Base-by-base conservation (phyloP, 768 basidiomycete genomes). In the Fistulinella prunicolor region DNA sequence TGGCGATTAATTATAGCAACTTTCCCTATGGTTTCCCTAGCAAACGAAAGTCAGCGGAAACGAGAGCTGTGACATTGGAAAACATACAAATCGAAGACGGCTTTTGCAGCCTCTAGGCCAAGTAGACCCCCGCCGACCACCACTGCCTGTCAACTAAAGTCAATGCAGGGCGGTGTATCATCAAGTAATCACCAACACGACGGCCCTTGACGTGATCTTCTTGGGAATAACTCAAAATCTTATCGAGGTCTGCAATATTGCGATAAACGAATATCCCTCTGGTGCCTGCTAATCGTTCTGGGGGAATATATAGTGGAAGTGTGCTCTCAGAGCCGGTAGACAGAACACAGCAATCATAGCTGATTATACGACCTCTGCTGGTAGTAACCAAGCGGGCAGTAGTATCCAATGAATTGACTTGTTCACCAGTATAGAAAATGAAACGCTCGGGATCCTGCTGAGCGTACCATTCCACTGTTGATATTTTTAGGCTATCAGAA, bases 61-160 rank as follows among this genome's bases (percentile, higher is more conserved):
- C 23, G 29, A 22, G 28, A 32, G 5, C 17, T 20, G 9, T n/a
- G 8, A 14, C 6, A 30, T 5, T 4, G 22, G 30, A 6, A 30
- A 29, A 61, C 65, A 17, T 43, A 66, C 58, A 85, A 66, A 61
- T 88, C 86, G 55, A 79, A 78, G 7, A 79, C 72, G 0, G 85
- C 86, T 58, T 88, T 87, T 3, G 85, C 86, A 3, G 86, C 85
- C 65, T 87, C 86, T 26, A 89, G 68, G 10, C 85, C 86, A 16
- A 87, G 75, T 10, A 89, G 63, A 9, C 85, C 86, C 9, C 86
- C 86, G 17, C 86, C 86, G 13, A 89, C 73, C 3, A 87, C 76
- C 6, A 32, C 30, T 4, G 30, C 30, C 30, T 32, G 13, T 32
- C 30, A 32, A 32, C 10, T 10, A 28, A 28, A 6, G 10, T 28